A percentile compares a stretch with the other conserved stretches of the same genome.
phyloP scores from a whole-genome alignment of 139 green algal genomes.

The Limnomonas spitsbergensis region DNA sequence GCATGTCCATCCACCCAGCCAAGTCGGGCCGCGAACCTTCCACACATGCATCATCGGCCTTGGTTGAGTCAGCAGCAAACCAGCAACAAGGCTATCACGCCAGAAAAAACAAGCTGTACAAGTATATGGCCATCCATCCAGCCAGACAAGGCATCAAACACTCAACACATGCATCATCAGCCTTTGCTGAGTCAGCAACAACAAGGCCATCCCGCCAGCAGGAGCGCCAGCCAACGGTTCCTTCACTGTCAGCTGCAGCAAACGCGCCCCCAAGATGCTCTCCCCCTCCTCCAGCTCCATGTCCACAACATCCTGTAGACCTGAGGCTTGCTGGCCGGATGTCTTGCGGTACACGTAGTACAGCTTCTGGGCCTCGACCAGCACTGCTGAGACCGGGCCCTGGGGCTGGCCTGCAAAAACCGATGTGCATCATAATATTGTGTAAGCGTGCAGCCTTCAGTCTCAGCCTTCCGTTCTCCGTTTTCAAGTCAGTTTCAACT shows the following conservation, averaged over 20 bases:
- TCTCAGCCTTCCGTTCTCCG: no score
- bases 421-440: no score
- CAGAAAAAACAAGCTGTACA: no score
- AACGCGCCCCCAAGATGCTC: slow-evolving; percentile 49
- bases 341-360: slow-evolving; percentile 59
- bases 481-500: no score
- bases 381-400: slow-evolving; percentile 41
- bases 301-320: slow-evolving; percentile 57
- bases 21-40: not conserved
- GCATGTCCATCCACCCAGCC: no score
- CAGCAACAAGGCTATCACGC: slow-evolving; percentile 14
- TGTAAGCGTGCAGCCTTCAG: no score
- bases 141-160: not conserved
- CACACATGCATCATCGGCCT: slow-evolving; percentile 28
- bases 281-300: slow-evolving; percentile 48
- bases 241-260: slow-evolving; percentile 29
- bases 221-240: not conserved
- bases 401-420: not conserved
- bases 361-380: slow-evolving; percentile 59
- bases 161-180: slow-evolving; percentile 28
- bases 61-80: slow-evolving; percentile 26
- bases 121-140: no score
- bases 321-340: slow-evolving; percentile 21
- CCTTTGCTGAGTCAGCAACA: slow-evolving; percentile 28
- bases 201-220: not conserved